Conservation (phyloP, 129 eudicot genomes). For the Glebionis coronaria region DNA sequence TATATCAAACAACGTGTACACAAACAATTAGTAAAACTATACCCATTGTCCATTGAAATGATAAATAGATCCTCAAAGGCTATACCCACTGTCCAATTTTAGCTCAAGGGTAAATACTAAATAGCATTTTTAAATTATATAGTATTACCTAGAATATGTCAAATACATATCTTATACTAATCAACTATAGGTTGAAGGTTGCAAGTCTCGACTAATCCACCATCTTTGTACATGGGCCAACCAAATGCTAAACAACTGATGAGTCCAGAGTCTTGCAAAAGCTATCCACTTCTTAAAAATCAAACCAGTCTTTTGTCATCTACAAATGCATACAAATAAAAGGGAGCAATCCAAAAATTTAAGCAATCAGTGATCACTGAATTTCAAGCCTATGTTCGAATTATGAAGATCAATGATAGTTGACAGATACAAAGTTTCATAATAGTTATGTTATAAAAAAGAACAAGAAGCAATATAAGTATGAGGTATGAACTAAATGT, state of each 20-base stretch:
- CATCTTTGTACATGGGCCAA: background rate
- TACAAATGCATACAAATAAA: slow-evolving; percentile 22
- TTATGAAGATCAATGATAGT: background rate
- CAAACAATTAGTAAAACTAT: too few species aligned
- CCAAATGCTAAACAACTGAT: background rate
- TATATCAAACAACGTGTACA: too few species aligned
- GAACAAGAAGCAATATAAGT: background rate
- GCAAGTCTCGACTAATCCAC: background rate
- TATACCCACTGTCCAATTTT: background rate
- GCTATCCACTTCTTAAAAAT: slow-evolving; percentile 25
- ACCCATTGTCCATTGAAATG: too few species aligned
- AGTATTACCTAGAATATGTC: too few species aligned
- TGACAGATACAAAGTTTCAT: background rate
- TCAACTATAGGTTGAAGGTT: background rate
- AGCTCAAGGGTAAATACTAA: background rate
- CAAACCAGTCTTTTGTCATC: slow-evolving; percentile 69
- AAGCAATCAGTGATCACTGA: background rate
- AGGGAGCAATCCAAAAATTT: background rate
- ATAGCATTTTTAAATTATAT: background rate
- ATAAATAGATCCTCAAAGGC: too few species aligned
- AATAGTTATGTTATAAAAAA: slow-evolving; percentile 1
- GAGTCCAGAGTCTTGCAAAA: slow-evolving; percentile 40
- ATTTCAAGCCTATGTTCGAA: background rate
- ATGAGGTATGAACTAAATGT: background rate
- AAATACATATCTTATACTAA: background rate